Evolutionary conservation across 208 protist genomes (phyloP), one percentile per base, ranked within the genome.

Genomic region (Jaenimonas drosophilae): DNA sequence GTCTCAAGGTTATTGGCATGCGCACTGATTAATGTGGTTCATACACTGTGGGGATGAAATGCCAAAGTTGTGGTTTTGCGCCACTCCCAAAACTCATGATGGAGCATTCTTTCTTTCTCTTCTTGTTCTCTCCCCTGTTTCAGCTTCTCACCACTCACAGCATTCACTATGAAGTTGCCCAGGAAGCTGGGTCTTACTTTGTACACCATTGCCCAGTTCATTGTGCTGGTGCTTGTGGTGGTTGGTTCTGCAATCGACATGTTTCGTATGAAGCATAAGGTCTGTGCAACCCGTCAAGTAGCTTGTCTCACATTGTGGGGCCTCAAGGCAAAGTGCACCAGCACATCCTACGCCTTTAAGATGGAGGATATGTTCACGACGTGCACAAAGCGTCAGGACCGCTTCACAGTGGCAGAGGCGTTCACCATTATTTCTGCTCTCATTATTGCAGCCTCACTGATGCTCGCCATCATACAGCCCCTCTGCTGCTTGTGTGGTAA

Each of bases 381-480:
- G 9, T 42, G 37, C 37, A 11, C 37, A 7, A 20, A 42, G 16
- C 37, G 37, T 20, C 9, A 6, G 9, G 6, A 42, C n/a, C 37
- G 37, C 37, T 42, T 42, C 37, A 50, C 27, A 24, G 45, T 25
- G 0, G 54, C 44, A 1, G 43, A 59, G 44, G 53, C 4, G 31
- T 44, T 59, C 23, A 26, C 53, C 31, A 52, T 59, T 28, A 59
- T 54, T 26, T 37, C 44, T 25, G 44, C 52, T 43, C 9, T 16
- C 3, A 7, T 60, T 16, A 27, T 48, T 17, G 29, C 52, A 16
- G 24, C 44, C 34, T 38, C 40, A 20, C 39, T 34, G 9, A 39
- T 49, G 12, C 27, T 30, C 24, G 2, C 43, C 19, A 9, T 54
- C 27, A 33, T 40, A 0, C 17, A 53, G 54, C 17, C 37, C 20